Evolutionary conservation across 768 basidiomycete genomes (phyloP), one percentile per base, ranked within the genome.

Genomic region (Naganishia vishniacii): DNA sequence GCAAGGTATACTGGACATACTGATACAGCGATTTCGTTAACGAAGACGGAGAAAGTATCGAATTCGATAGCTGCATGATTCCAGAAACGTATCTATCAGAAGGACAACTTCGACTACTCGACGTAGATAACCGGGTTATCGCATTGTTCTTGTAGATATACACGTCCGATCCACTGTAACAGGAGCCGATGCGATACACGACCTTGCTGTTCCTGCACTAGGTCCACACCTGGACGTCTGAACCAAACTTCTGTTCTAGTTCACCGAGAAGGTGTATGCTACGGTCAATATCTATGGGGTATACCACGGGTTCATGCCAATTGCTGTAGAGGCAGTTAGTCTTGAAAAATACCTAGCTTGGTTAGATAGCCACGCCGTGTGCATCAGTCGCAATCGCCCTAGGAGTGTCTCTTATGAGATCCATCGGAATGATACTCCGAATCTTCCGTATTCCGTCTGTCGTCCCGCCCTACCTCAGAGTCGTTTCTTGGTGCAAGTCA

Each of bases 251-350:
- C 71, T 37, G 68, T 71, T 40, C 65, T 75, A 40, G 70, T 70
- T 44, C 69, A 73, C 67, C 72, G 73, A 69, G 64, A 70, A 47
- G 71, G 74, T 47, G 37, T 69, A 45, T 75, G 69, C 68, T 74
- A 70, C 66, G 74, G 74, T 51, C 74, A 73, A 71, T 40, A 40
- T 73, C 40, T 75, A 72, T 66, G 73, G 73, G 51, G 73, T 75
- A 63, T 73, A 70, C 48, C 74, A 75, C 62, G 74, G 69, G 28
- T 75, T 75, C 58, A 75, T 75, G 74, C 73, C 73, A 18, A 71
- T 73, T 34, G 73, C 62, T 60, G 62, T 71, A 53, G 69, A 74
- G 69, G 70, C 72, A 60, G 73, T 74, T 59, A 58, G 68, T 20
- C 51, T 66, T 37, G 62, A 68, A 58, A 69, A 73, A 69, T 72